Evolutionary conservation across 2,329 filamentous ascomycete species (phyloP), one percentile per base, ranked within the genome.

Genomic region (Microascus cirrosus): DNA sequence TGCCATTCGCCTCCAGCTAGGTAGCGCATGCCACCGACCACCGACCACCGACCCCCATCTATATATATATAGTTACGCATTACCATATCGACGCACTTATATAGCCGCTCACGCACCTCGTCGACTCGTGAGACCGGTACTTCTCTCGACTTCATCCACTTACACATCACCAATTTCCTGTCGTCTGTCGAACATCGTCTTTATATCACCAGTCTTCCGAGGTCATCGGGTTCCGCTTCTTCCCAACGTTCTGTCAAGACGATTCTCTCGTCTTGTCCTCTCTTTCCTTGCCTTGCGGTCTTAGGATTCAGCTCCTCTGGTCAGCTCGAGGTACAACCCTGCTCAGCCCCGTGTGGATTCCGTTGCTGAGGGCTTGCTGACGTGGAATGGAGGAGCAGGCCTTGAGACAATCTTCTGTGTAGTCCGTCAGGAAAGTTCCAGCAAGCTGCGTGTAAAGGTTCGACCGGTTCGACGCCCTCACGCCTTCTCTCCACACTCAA

Each of bases 1-100:
- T 12, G 12, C 53, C 18, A 22, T 54, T 54, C 53, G 53, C 32
- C 53, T 34, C 32, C 18, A 54, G 53, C 32, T 36, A 32, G 53
- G 53, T 54, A 54, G 32, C 53, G 53, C 32, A 22, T 36, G 11
- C 53, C 53, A 36, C 53, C 24, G 51, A 53, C 24, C 28, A 53
- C 51, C 28, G 28, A 13, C 12, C n/a, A n/a, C n/a, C n/a, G n/a
- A n/a, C n/a, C n/a, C 24, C 24, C 28, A 28, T 34, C 28, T 39
- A 54, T 54, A 54, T 54, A 54, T 54, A 54, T 54, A 54, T 54
- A 36, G 28, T 39, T 20, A 53, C 34, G 20, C 55, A 42, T 8
- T 24, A 39, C 36, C 20, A 51, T 24, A 34, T 51, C 32, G 24
- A 51, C 50, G 24, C 35, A 48, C 22, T 24, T 56, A 56, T 51